Base-by-base conservation (phyloP, 1,284 basidiomycete species). In the Cutaneotrichosporon arboriforme region DNA sequence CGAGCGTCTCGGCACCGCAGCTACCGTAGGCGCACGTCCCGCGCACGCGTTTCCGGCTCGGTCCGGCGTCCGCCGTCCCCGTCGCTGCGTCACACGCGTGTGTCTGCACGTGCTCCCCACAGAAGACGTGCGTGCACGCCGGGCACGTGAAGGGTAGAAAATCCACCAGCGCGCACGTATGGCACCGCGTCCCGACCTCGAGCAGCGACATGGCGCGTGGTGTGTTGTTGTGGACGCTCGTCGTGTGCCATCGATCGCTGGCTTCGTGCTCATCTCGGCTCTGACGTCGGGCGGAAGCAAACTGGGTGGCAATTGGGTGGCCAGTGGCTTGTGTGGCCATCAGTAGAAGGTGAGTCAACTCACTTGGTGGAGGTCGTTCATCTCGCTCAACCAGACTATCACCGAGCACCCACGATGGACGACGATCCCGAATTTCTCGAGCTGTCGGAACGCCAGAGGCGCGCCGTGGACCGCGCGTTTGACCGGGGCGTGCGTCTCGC, bases 351-450 rank as follows among this genome's bases (percentile, higher is more conserved):
- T 38, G 22, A 23, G 13, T 35, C 47, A 46, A 49, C 34, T n/a
- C n/a, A n/a, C n/a, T n/a, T 12, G 47, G 31, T 49, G 35, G 22
- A 49, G 35, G 33, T 17, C 15, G 46, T 18, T 33, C 45, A 17
- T 20, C n/a, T 12, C 14, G 18, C 31, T 22, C 38, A 26, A n/a
- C 17, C 31, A 31, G 7, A 20, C 31, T 1, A 20, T 39, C 22
- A 21, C 17, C 26, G 36, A 5, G n/a, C 9, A 26, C 7, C 3
- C 23, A 18, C 33, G 14, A 49, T 42, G 47, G 43, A 47, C 8
- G 64, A 67, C 36, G 74, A 76, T 51, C 64, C 70, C n/a, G 74
- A 76, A 12, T 76, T 67, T 41, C 61, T 68, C 12, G 70, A 69
- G 14, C 60, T 76, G 0, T 60, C 67, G 1, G 49, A 36, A 1